Base-by-base conservation (phyloP, 441 rosid genomes). In the Capsella rubella region DNA sequence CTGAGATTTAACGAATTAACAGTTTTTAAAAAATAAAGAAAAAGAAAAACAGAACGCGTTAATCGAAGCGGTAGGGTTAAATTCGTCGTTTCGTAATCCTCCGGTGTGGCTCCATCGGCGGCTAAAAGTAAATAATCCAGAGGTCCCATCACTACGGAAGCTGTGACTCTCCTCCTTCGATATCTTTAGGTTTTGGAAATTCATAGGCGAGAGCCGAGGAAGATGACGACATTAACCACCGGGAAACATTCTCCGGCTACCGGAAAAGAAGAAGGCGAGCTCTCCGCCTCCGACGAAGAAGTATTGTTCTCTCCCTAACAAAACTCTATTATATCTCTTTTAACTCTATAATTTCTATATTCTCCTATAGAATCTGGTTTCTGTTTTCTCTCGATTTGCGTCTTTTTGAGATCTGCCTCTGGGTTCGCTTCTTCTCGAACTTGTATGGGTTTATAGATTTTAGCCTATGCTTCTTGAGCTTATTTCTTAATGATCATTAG, bases 251-350 rank as follows among this genome's bases (percentile, higher is more conserved):
- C 66, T 59, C 47, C 80, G n/a, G 43, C 28, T n/a, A 16, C 60
- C 58, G 70, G 74, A 42, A 88, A 87, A 71, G 99, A 92, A 84
- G 99, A 92, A 82, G 97, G 95, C 82, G 97, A 94, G 77, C 88
- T 94, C 74, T 87, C 93, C 49, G 72, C 89, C 47, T 87, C 96
- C 40, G 92, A 85, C 53, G 86, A 78, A 74, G 91, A 85, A 51
- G 97, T 88, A 83, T 34, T 28, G n/a, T 43, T 73, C 65, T 72
- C 50, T 42, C 51, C 8, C 15, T 16, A 39, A 25, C 18, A 43
- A 35, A 10, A 31, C 11, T 35, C 40, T 35, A 35, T 35, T 34
- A 34, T 34, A 34, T 8, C 37, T 34, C 37, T 34, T 34, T 34
- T 34, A 35, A 15, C 46, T 57, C 40, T 8, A 32, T 53, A 2